phyloP scores from a whole-genome alignment of 2,329 filamentous ascomycete genomes.

The Sclerotinia subarctica region DNA sequence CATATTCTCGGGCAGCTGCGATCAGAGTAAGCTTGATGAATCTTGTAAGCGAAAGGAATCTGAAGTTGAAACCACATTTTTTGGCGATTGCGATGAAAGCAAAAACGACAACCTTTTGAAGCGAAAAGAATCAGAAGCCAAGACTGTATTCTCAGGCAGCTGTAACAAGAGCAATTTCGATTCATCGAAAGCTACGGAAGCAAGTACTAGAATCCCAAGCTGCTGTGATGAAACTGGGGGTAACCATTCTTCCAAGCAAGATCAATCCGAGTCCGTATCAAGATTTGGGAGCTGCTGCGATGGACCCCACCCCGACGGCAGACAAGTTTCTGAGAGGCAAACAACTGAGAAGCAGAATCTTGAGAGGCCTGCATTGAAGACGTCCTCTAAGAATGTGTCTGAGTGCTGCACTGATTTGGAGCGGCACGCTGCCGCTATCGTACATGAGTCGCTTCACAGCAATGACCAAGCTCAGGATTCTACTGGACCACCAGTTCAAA shows the following conservation, averaged over 20 bases:
- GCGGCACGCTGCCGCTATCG: too few species aligned
- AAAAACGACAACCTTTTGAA: not conserved
- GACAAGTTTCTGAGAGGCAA: not conserved
- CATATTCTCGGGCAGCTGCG: constrained; percentile 13
- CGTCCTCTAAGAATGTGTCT: not conserved
- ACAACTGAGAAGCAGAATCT: not conserved
- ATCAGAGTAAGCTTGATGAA: not conserved
- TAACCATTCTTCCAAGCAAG: not conserved
- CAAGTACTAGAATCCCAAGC: not conserved
- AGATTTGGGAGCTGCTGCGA: constrained; percentile 14
- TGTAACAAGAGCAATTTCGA: not conserved
- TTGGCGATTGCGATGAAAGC: not conserved
- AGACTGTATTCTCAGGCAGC: not conserved
- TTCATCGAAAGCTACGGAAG: not conserved
- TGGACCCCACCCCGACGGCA: not conserved
- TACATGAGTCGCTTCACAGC: not conserved
- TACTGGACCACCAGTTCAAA: not conserved
- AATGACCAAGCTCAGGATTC: not conserved
- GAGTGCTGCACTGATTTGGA: not conserved
- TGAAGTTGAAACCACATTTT: not conserved
- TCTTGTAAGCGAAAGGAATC: not conserved
- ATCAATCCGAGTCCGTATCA: not conserved
- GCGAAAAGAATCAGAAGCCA: not conserved
- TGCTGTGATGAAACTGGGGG: not conserved
- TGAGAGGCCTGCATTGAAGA: not conserved